Percentiles rank a stretch among this genome's conserved stretches.
Evolutionary conservation across 257 asterid genomes (phyloP).

Genomic region (Ajuga chamaepitys): DNA sequence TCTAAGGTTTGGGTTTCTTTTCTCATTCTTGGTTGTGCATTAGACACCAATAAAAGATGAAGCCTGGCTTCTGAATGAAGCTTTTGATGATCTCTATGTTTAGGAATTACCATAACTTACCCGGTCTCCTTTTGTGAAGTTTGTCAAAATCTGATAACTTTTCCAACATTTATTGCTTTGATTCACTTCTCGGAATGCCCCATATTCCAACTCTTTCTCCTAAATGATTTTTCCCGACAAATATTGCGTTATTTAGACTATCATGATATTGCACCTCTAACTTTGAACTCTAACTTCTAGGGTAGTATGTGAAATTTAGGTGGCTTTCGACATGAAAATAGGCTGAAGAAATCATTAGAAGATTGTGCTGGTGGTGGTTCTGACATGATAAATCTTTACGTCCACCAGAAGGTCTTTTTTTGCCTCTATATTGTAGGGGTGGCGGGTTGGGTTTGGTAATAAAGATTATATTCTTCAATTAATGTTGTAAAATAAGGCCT

Average conservation of each 20-base stretch:
- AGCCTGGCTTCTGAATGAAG: background rate
- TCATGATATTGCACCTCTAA: background rate
- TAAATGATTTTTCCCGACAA: background rate
- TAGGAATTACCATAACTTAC: background rate
- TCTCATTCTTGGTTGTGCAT: background rate
- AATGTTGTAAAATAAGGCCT: too few species aligned
- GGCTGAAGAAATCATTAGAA: background rate
- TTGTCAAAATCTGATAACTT: background rate
- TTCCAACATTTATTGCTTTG: background rate
- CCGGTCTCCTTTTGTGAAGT: background rate
- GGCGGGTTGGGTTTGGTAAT: too few species aligned
- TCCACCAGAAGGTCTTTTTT: background rate
- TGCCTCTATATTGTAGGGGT: too few species aligned
- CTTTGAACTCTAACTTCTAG: background rate
- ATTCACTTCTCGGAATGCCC: background rate
- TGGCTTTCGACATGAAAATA: background rate
- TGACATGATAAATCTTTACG: background rate
- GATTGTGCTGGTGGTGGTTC: background rate
- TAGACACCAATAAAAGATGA: background rate
- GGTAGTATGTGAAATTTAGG: background rate
- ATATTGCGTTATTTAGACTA: background rate
- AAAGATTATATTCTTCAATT: background rate
- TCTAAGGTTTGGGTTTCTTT: background rate
- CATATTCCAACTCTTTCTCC: background rate
- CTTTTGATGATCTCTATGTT: background rate